Evolutionary conservation across 2,329 filamentous ascomycete genomes (phyloP).

Genomic region (Stemphylium lycopersici): DNA sequence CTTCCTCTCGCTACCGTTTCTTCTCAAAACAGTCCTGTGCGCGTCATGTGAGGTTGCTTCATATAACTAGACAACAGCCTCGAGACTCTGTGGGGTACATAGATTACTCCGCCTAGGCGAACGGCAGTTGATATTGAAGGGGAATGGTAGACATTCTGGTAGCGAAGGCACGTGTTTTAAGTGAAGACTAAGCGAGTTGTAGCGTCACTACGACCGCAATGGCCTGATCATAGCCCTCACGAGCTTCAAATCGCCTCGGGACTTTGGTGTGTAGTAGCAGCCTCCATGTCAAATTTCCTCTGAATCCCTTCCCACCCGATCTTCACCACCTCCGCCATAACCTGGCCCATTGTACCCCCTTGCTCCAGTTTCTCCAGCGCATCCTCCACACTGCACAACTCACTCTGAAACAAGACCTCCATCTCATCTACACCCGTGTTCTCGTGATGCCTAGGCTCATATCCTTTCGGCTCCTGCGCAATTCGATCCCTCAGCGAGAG

Average conservation of each 20-base stretch:
- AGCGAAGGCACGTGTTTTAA: background rate
- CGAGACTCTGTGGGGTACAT: background rate
- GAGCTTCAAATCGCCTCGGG: conserved; percentile 20
- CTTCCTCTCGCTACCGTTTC: too few relatives aligned
- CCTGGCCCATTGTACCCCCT: conserved; percentile 32
- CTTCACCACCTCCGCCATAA: conserved; percentile 55
- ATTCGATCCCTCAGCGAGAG: conserved; percentile 50
- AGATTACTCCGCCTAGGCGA: background rate
- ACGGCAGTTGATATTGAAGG: background rate
- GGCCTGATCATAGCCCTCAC: too few relatives aligned
- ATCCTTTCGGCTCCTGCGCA: conserved; percentile 48
- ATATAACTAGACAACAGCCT: background rate
- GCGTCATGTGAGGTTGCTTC: background rate
- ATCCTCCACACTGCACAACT: conserved; percentile 52
- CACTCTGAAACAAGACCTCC: conserved; percentile 53
- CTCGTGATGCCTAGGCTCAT: conserved; percentile 54
- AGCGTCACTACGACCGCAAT: too few relatives aligned
- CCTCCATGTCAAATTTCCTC: conserved; percentile 40
- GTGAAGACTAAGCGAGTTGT: too few relatives aligned
- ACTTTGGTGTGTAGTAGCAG: conserved; percentile 26
- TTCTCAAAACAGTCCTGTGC: too few relatives aligned
- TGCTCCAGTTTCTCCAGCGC: conserved; percentile 48
- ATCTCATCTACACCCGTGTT: conserved; percentile 57
- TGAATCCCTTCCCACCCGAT: conserved; percentile 54
- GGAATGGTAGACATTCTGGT: background rate